A percentile compares a stretch with the other conserved stretches of the same genome.
These are phyloP conservation scores for Phytophthora ramorum DNA, from an alignment of 352 stramenopile species.

Conservation along the genomic window DNA sequence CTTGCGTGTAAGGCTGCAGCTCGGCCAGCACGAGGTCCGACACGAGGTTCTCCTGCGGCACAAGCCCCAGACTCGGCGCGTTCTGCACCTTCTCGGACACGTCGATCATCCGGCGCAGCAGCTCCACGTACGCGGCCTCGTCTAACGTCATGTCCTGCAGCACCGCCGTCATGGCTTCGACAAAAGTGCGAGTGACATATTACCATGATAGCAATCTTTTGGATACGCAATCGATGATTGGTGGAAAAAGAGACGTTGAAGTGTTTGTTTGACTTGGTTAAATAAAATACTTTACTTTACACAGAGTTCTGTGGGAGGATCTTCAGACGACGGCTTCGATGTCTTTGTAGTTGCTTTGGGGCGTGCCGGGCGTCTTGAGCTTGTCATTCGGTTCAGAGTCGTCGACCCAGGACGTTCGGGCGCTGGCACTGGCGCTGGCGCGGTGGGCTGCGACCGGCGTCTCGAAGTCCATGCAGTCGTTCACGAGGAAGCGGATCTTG, in stretches of 20 bases:
- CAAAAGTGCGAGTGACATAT: slow-evolving; percentile 22
- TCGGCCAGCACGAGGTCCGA: slow-evolving; percentile 87
- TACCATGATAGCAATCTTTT: not conserved
- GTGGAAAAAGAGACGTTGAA: not conserved
- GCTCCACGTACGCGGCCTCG: slow-evolving; percentile 81
- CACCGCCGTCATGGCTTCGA: slow-evolving; percentile 23
- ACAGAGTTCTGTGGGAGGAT: not conserved
- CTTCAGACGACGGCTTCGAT: slow-evolving; percentile 46
- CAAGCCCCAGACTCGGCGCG: slow-evolving; percentile 60
- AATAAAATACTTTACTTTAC: slow-evolving; percentile 39
- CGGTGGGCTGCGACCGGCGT: slow-evolving; percentile 37
- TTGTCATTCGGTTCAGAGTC: slow-evolving; percentile 13
- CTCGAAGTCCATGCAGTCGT: slow-evolving; percentile 64
- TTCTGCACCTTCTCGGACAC: slow-evolving; percentile 83
- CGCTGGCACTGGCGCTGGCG: slow-evolving; percentile 18
- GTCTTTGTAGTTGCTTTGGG: slow-evolving; percentile 40
- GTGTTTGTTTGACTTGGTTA: slow-evolving; percentile 10
- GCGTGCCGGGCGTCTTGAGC: slow-evolving; percentile 21
- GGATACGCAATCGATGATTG: slow-evolving; percentile 14
- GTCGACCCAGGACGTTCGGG: slow-evolving; percentile 40
- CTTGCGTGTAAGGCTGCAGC: slow-evolving; percentile 74
- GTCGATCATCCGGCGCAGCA: slow-evolving; percentile 89
- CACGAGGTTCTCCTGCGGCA: slow-evolving; percentile 88
- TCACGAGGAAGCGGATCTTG: slow-evolving; percentile 64
- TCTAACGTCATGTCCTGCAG: slow-evolving; percentile 64